Base-by-base conservation (phyloP, 2,329 filamentous ascomycete genomes). In the Colletotrichum liaoningense region DNA sequence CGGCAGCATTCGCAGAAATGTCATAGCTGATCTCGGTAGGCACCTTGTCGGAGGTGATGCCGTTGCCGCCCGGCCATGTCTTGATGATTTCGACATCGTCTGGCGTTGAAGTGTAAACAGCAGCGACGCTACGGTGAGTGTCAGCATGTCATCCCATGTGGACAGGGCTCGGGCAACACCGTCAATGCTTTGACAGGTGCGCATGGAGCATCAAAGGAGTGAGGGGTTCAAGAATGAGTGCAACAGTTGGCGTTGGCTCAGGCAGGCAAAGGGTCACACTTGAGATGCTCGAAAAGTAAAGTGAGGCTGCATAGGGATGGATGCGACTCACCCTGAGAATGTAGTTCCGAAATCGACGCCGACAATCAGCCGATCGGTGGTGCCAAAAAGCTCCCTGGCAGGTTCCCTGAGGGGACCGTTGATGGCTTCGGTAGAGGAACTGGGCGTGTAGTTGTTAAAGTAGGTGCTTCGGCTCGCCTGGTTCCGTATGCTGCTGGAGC, bases 21-120 rank as follows among this genome's bases (percentile, higher is more conserved):
- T 88, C 86, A 77, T 91, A 91, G 76, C 93, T 92, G 67, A 95
- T 92, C 81, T 95, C 93, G 16, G 93, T 95, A 1, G 94, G 93
- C 2, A 95, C 93, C 85, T 96, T 96, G 85, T 96, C 93, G 46
- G 93, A 95, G n/a, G 94, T 95, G 83, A 95, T 94, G 78, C 93
- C 93, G 79, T 95, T 95, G 33, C 93, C 93, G 30, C 94, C 94
- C 0, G 94, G 93, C 94, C 94, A 96, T 16, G 90, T 93, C 84
- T 95, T 95, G 85, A 95, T 95, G 78, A 95, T 94, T 80, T 95
- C 93, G 71, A 95, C 87, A 80, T 95, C 93, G 80, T 95, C 93
- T 14, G 93, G 93, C 1, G 91, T 94, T 4, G 91, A 92, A 16
- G 92, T 93, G 78, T 94, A 94, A 4, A 94, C 92, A 35, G 92